Conservation (phyloP, 805 yeast species). For the Saccharomyces cerevisiae region DNA sequence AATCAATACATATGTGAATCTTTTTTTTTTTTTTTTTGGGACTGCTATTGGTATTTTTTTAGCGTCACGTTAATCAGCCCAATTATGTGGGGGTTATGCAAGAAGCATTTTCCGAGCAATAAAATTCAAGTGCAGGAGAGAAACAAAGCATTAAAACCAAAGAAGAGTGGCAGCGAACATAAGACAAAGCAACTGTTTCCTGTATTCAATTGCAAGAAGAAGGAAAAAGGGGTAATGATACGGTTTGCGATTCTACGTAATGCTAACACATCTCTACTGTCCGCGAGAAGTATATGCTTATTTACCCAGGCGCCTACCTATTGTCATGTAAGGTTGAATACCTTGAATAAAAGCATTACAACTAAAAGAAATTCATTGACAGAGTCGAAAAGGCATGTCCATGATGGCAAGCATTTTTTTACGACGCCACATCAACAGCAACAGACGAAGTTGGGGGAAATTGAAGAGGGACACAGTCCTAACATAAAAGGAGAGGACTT, state of each 20-base stretch:
- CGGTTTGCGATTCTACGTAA: not conserved
- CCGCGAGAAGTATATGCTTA: not conserved
- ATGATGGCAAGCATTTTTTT: slow-evolving; percentile 21
- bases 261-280: not conserved
- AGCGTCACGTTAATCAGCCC: not conserved
- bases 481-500: slow-evolving; percentile 2
- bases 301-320: not conserved
- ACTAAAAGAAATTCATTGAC: not conserved
- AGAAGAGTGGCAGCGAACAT: not conserved
- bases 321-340: not conserved
- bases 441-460: not conserved
- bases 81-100: not conserved
- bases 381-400: not conserved
- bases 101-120: not conserved
- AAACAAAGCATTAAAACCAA: not conserved
- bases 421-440: slow-evolving; percentile 8
- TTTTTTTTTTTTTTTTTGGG: not conserved
- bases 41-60: not conserved
- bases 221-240: not conserved
- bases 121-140: not conserved
- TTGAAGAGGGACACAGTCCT: not conserved
- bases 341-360: not conserved
- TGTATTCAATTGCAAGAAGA: not conserved
- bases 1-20: not conserved
- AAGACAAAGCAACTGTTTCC: not conserved